Conservation (phyloP, 106 monocot genomes). For the Dioscorea alata region DNA sequence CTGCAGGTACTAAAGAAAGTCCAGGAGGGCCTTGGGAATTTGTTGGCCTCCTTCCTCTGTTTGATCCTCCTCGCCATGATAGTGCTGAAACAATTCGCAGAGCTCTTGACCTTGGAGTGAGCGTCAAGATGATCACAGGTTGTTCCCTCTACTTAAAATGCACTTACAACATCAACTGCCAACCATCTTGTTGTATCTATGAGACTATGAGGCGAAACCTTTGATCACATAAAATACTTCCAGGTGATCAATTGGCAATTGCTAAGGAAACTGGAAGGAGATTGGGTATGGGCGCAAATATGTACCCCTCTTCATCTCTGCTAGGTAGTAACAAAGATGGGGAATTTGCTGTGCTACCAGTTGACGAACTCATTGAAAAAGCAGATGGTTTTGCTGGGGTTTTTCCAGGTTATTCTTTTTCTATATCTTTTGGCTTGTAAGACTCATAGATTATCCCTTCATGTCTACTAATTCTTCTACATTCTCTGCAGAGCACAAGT, state of each 20-base stretch:
- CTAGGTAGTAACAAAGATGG: slow-evolving; percentile 15
- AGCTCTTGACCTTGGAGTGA: slow-evolving; percentile 52
- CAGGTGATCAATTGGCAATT: slow-evolving; percentile 29
- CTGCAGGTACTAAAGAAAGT: slow-evolving; percentile 40
- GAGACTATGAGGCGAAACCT: no score
- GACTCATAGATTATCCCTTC: neutral
- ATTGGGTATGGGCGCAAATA: slow-evolving; percentile 27
- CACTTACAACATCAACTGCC: no score
- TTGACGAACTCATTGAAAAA: slow-evolving; percentile 21
- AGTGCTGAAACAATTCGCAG: slow-evolving; percentile 58
- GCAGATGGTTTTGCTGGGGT: slow-evolving; percentile 30
- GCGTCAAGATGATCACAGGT: slow-evolving; percentile 69
- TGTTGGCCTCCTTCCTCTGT: slow-evolving; percentile 52
- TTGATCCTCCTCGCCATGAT: slow-evolving; percentile 62
- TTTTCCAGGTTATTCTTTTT: slow-evolving; percentile 12
- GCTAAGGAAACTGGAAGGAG: slow-evolving; percentile 26
- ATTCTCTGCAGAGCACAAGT: slow-evolving; percentile 20
- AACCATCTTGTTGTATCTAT: no score
- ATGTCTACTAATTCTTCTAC: neutral
- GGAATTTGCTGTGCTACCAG: slow-evolving; percentile 12
- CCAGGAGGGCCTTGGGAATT: slow-evolving; percentile 50
- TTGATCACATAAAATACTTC: neutral
- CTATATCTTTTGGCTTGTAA: neutral
- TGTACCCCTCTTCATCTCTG: slow-evolving; percentile 31
- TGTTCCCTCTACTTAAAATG: no score